Conservation (phyloP, 2,329 filamentous ascomycete genomes). For the Neobulgaria alba region DNA sequence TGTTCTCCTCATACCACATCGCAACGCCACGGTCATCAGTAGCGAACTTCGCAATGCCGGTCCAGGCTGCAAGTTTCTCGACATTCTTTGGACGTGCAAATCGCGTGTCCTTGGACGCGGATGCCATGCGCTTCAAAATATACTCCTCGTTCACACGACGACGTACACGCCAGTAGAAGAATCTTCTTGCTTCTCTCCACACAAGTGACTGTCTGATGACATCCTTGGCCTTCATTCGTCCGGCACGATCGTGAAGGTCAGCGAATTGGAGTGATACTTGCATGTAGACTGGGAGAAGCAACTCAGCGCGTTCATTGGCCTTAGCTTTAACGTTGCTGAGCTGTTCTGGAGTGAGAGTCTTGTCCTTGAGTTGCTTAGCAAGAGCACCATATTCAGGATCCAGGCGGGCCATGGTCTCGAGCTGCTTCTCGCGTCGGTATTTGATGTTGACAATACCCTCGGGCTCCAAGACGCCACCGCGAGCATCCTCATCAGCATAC, state of each 20-base stretch:
- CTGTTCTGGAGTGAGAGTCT: conserved; percentile 60
- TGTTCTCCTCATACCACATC: conserved; percentile 93
- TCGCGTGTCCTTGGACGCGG: conserved; percentile 35
- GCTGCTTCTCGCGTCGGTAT: conserved; percentile 93
- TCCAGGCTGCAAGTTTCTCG: conserved; percentile 74
- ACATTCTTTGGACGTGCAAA: conserved; percentile 59
- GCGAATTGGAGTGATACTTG: conserved; percentile 97
- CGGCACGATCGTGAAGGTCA: conserved; percentile 91
- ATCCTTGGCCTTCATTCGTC: conserved; percentile 97
- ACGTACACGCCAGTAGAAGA: conserved; percentile 99
- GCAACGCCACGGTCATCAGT: conserved; percentile 76
- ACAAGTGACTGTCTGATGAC: conserved; percentile 75
- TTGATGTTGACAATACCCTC: conserved; percentile 99
- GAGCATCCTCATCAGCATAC: conserved; percentile 93
- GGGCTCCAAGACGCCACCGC: conserved; percentile 93
- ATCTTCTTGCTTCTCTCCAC: conserved; percentile 85
- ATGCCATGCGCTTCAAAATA: conserved; percentile 80
- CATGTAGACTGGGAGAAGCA: conserved; percentile 83
- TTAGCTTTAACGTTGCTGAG: conserved; percentile 71
- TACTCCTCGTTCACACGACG: conserved; percentile 95
- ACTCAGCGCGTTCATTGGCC: conserved; percentile 78
- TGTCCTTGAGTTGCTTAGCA: conserved; percentile 65
- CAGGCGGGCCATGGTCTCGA: conserved; percentile 93
- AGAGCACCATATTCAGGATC: conserved; percentile 77
- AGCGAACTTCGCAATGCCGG: conserved; percentile 66